Evolutionary conservation across 768 basidiomycete genomes (phyloP).

Genomic region (Leccinum boreale): DNA sequence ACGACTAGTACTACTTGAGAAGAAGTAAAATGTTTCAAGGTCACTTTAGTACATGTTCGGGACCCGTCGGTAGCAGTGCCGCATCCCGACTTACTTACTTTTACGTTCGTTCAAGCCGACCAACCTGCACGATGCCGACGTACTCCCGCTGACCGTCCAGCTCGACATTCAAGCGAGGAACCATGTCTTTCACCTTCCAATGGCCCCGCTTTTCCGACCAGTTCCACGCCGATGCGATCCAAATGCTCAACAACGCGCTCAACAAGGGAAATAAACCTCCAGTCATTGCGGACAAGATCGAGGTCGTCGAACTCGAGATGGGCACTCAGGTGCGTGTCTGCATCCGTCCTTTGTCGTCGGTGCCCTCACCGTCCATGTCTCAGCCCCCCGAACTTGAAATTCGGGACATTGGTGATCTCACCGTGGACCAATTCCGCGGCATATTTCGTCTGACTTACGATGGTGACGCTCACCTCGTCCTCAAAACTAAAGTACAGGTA

Average conservation of each 20-base stretch:
- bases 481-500: conserved; percentile 92
- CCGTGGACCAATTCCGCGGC: conserved; percentile 92
- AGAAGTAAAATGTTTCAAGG: background rate
- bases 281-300: conserved; percentile 95
- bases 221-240: conserved; percentile 93
- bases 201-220: conserved; percentile 97
- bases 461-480: conserved; percentile 86
- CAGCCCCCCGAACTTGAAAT: conserved; percentile 97
- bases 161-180: conserved; percentile 1
- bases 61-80: background rate
- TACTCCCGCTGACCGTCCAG: conserved; percentile 8
- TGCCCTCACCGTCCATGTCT: background rate
- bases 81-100: conserved; percentile 1
- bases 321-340: conserved; percentile 75
- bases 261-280: conserved; percentile 98
- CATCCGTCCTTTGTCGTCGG: background rate
- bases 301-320: conserved; percentile 99
- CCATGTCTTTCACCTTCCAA: conserved; percentile 89
- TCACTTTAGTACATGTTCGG: background rate
- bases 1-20: background rate
- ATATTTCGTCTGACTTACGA: conserved; percentile 94
- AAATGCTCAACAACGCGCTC: conserved; percentile 95
- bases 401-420: conserved; percentile 95
- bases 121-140: conserved; percentile 16
- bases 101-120: conserved; percentile 13